A percentile compares a stretch with the other conserved stretches of the same genome.
Conservation (phyloP, 148 eudicot species). For the Rhododendron simsii region DNA sequence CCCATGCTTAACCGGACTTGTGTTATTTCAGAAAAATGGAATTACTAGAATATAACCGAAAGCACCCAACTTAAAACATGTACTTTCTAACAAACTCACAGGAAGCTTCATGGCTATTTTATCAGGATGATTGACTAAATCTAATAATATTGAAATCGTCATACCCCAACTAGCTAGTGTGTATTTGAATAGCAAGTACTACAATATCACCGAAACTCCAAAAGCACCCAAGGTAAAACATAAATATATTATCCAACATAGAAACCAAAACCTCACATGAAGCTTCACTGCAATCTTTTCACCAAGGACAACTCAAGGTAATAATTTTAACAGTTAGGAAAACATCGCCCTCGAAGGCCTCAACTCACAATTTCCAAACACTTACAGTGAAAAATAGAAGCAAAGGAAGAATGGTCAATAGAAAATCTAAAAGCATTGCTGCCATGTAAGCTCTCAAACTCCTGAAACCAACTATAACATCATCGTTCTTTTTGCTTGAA, state of each 20-base stretch:
- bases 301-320: neutral
- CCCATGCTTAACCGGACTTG: neutral
- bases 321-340: neutral
- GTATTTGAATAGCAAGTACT: neutral
- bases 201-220: neutral
- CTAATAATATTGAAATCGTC: neutral
- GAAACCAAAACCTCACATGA: neutral
- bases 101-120: neutral
- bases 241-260: neutral
- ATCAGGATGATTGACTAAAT: neutral
- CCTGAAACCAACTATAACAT: constrained; percentile 26
- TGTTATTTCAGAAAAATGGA: neutral
- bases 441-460: constrained; percentile 36
- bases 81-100: neutral
- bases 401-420: constrained; percentile 54
- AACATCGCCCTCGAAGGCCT: neutral
- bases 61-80: neutral
- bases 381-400: constrained; percentile 74
- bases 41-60: neutral
- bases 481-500: constrained; percentile 61
- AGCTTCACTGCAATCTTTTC: neutral
- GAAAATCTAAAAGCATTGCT: constrained; percentile 53
- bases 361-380: constrained; percentile 8
- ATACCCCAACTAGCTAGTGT: neutral
- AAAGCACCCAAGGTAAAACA: neutral